Percentiles rank a stretch among this genome's conserved stretches.
Conservation (phyloP, 371 early-diverging fungal genomes). For the Thermomucor indicae-seudaticae region DNA sequence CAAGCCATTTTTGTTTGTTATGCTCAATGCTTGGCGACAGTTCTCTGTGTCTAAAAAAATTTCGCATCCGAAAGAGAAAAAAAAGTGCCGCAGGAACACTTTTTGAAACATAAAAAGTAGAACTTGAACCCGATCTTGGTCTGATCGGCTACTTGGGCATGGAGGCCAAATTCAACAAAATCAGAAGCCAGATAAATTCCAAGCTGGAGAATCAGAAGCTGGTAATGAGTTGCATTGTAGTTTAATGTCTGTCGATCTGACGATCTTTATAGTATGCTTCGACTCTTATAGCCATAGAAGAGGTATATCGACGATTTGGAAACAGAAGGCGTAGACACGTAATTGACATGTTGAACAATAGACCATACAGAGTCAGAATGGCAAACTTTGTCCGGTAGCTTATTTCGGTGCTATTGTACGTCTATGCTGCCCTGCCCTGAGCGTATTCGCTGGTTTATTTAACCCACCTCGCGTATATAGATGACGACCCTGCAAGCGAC, state of each 20-base stretch:
- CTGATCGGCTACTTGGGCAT: no score
- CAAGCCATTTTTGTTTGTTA: no score
- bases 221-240: slow-evolving; percentile 19
- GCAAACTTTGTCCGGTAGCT: slow-evolving; percentile 64
- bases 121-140: no score
- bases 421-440: neutral
- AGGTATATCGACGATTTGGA: slow-evolving; percentile 34
- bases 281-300: slow-evolving; percentile 84
- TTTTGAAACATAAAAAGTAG: no score
- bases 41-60: no score
- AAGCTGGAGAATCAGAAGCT: slow-evolving; percentile 83
- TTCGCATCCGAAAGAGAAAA: no score
- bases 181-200: slow-evolving; percentile 67
- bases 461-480: slow-evolving; percentile 33
- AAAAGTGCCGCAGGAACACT: no score
- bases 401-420: slow-evolving; percentile 88
- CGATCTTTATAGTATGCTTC: slow-evolving; percentile 52
- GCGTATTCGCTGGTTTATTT: neutral
- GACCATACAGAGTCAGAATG: slow-evolving; percentile 76
- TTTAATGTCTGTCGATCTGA: neutral
- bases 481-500: slow-evolving; percentile 62
- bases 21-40: no score
- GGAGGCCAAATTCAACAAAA: slow-evolving; percentile 50
- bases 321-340: neutral
- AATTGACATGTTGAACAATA: slow-evolving; percentile 8